Evolutionary conservation across 129 eudicot species (phyloP), one percentile per base, ranked within the genome.

Genomic region (Escallonia herrerae): DNA sequence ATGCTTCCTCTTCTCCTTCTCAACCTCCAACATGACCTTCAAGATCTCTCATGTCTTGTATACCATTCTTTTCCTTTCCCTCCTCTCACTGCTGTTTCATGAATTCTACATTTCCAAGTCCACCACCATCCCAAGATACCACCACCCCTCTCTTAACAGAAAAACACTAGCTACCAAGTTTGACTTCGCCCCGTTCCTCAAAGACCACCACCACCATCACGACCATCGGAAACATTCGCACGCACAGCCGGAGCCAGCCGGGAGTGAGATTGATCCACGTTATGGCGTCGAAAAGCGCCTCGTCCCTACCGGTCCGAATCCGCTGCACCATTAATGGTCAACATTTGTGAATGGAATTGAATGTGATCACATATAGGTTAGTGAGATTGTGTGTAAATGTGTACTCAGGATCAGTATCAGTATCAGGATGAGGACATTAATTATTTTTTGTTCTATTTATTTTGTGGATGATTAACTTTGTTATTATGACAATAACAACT

Each of bases 271-370:
- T 33, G 89, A 86, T 77, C 91, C 80, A 4, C 84, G 85, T 37
- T 90, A 77, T 62, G 95, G 91, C 3, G 87, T 71, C 13, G 87
- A 86, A 57, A 84, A 86, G 69, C 86, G 97, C 15, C 72, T 77
- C 3, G 97, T 90, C 60, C 97, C 97, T 40, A 77, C 76, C 5
- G 97, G 97, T 70, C 97, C 97, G 22, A 90, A 90, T 66, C 97
- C 97, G 46, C 78, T 90, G 82, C 97, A 90, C 78, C 91, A 90
- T 76, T 86, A 72, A 76, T 4, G 49, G 6, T 55, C 8, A 12
- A 10, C 6, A 38, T 2, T 47, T 2, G 12, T 43, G 10, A 41
- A 11, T 48, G 49, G 37, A 37, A 59, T 38, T 3, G 40, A 33
- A 8, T 3, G 54, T 42, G 38, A 46, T 41, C 55, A 72, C 58